phyloP scores from a whole-genome alignment of 495 filamentous ascomycete genomes.

The Cercophora newfieldiana region DNA sequence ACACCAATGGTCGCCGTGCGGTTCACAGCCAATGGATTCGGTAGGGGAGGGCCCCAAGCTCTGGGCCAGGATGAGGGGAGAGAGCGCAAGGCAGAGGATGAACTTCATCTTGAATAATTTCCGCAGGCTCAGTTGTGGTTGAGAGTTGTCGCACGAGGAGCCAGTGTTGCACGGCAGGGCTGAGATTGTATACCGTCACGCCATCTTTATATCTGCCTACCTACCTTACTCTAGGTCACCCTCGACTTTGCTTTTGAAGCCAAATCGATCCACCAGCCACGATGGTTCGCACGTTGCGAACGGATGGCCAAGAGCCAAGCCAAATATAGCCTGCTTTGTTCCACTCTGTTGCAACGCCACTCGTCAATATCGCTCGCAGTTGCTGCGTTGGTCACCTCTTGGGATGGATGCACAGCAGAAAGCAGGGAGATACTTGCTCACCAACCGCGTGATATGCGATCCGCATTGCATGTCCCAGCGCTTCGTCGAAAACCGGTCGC shows the following conservation, averaged over 20 bases:
- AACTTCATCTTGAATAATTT: slow-evolving; percentile 26
- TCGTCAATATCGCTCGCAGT: not conserved
- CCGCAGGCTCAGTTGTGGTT: not conserved
- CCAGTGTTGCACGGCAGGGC: not conserved
- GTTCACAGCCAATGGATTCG: slow-evolving; percentile 37
- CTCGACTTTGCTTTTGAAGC: not conserved
- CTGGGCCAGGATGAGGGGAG: slow-evolving; percentile 23
- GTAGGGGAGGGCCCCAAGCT: slow-evolving; percentile 38
- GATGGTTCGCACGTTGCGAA: not conserved
- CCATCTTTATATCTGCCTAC: not conserved
- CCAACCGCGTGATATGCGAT: not conserved
- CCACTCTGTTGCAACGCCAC: not conserved
- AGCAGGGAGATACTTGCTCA: not conserved
- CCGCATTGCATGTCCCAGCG: too few relatives aligned
- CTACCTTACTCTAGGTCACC: too few relatives aligned
- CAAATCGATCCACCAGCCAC: not conserved
- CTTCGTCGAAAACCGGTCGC: slow-evolving; percentile 1
- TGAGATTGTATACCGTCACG: not conserved
- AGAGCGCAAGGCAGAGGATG: not conserved
- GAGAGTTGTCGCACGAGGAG: not conserved
- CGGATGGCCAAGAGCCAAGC: not conserved
- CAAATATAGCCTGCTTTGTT: not conserved
- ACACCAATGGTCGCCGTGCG: slow-evolving; percentile 43
- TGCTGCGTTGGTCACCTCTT: not conserved
- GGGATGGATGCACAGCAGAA: not conserved